A percentile compares a stretch with the other conserved stretches of the same genome.
Evolutionary conservation across 1,284 basidiomycete species (phyloP).

Genomic region (Ceratorhiza oryzae-sativae): DNA sequence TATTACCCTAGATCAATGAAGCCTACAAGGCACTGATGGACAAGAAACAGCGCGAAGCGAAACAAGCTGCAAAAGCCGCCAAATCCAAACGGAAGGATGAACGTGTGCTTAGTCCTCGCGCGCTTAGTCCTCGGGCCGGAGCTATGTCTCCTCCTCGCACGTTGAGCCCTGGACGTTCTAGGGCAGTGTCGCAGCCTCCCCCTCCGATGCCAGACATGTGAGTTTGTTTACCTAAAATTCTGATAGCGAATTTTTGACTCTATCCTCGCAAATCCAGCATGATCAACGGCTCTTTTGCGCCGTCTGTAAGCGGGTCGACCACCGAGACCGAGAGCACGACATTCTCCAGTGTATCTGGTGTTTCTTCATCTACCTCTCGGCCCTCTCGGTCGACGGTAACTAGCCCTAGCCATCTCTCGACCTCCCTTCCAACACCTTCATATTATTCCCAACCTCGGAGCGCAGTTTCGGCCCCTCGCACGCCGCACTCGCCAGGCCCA

Average conservation of each 20-base stretch:
- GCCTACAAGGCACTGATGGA: conserved; percentile 33
- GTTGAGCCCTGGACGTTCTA: conserved; percentile 12
- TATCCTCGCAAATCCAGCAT: not conserved
- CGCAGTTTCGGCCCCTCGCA: not conserved
- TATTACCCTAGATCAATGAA: conserved; percentile 23
- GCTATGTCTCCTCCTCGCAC: not conserved
- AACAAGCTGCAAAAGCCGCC: conserved; percentile 26
- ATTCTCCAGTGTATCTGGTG: not conserved
- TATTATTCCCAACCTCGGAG: not conserved
- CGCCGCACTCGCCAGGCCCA: conserved; percentile 9
- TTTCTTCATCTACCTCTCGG: not conserved
- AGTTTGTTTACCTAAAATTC: not conserved
- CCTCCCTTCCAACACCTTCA: not conserved
- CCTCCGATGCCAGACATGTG: conserved; percentile 8
- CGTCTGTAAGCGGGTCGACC: not conserved
- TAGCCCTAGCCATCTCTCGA: conserved; percentile 4
- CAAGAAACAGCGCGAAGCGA: conserved; percentile 26
- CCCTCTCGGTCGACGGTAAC: conserved; percentile 16
- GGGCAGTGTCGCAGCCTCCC: conserved; percentile 2
- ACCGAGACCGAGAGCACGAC: not conserved
- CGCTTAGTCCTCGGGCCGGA: not conserved
- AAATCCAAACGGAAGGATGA: conserved; percentile 23
- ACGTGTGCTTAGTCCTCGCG: conserved; percentile 14
- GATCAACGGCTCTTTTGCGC: not conserved
- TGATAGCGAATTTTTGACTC: conserved; percentile 22